Evolutionary conservation across 345 rosid genomes (phyloP), one percentile per base, ranked within the genome.

Genomic region (Chamaenerion angustifolium): DNA sequence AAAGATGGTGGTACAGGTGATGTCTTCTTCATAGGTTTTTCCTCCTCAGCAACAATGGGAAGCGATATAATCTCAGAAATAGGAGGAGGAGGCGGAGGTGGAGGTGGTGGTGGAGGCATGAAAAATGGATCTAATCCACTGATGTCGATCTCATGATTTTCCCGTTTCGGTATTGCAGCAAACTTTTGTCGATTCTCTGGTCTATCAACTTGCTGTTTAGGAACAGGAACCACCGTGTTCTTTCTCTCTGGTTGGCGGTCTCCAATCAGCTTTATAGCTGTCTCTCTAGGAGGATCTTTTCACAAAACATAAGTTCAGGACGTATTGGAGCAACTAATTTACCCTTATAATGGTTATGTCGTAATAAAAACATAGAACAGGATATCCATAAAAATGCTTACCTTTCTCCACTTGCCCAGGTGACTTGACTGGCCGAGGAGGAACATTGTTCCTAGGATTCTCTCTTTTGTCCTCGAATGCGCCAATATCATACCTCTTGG

Each of bases 401-500:
- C 99, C 90, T 82, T 88, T 80, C 55, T 74, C 88, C 40, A 49
- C 62, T 62, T 71, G 81, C 63, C 42, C 69, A 51, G 73, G 70
- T 55, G 81, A 76, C 53, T 37, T 63, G 46, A 21, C 37, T 8
- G 37, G 37, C 3, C 1, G 72, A 7, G 63, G 53, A 57, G 80
- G 60, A 41, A 63, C 69, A 42, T 58, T 70, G 54, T 71, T 81
- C 52, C 67, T 61, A 46, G 67, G 61, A 56, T 70, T 76, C 61
- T 76, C 88, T 70, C 95, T 71, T 70, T 45, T 71, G 62, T 80
- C 93, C 69, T 63, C 74, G 55, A 75, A 71, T 47, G 69, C 85
- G 70, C 82, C 89, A 13, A 73, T 84, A 71, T 70, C 84, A 68
- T 80, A 85, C 59, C 55, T 62, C 72, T 78, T 83, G 57, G 71